These are phyloP conservation scores for Geotrichum ghanense DNA, from an alignment of 805 yeast genomes.

Conservation along the genomic window DNA sequence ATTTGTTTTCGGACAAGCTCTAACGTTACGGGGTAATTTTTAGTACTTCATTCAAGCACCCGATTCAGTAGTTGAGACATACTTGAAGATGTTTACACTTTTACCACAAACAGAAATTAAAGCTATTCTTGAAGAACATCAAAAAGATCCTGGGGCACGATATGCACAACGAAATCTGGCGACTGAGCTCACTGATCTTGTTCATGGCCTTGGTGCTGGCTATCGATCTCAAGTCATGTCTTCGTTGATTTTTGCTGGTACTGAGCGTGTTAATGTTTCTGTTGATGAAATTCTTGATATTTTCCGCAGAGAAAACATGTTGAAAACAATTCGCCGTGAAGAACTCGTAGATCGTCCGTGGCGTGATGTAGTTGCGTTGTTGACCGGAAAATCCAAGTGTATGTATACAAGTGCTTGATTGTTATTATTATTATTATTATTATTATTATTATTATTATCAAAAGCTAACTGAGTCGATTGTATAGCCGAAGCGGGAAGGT, in stretches of 20 bases:
- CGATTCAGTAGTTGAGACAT: conserved; percentile 61
- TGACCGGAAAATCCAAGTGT: conserved; percentile 28
- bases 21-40: background rate
- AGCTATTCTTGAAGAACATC: conserved; percentile 44
- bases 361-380: conserved; percentile 39
- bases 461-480: conserved; percentile 6
- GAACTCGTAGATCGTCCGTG: conserved; percentile 33
- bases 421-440: conserved; percentile 2
- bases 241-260: conserved; percentile 11
- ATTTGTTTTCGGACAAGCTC: conserved; percentile 6
- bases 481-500: conserved; percentile 43
- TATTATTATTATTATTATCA: too few relatives aligned
- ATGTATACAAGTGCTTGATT: background rate
- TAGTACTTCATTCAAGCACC: conserved; percentile 61
- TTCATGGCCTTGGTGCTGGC: conserved; percentile 77
- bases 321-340: conserved; percentile 27
- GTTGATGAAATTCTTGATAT: conserved; percentile 39
- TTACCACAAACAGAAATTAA: conserved; percentile 40
- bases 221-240: conserved; percentile 43
- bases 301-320: conserved; percentile 47
- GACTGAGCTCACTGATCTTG: conserved; percentile 69
- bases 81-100: conserved; percentile 69
- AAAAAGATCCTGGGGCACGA: conserved; percentile 47
- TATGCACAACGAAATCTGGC: conserved; percentile 73
- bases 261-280: conserved; percentile 14